These are phyloP conservation scores for Spergularia marina DNA, from an alignment of 148 eudicot species.

Conservation along the genomic window DNA sequence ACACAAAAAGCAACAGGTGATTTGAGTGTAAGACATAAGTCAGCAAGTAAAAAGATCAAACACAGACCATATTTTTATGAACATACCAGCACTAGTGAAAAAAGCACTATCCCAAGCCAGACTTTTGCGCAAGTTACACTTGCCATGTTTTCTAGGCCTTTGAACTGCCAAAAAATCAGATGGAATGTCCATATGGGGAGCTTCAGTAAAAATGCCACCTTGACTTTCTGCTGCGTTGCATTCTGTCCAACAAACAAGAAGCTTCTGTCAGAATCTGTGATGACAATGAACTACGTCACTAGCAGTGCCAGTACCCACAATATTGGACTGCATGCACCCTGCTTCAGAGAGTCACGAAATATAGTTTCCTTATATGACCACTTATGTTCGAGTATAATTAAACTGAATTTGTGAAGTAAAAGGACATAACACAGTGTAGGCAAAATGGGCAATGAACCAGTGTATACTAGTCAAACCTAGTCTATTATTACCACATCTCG, in stretches of 20 bases:
- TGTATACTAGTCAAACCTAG: not conserved
- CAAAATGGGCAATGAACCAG: not conserved
- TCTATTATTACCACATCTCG: not conserved
- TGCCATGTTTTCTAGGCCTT: constrained; percentile 39
- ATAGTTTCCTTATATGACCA: too few relatives aligned
- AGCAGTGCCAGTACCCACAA: not conserved
- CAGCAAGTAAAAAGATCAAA: not conserved
- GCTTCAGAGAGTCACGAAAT: too few relatives aligned
- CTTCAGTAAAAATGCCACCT: constrained; percentile 18
- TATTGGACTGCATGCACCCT: not conserved
- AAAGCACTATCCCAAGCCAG: constrained; percentile 98
- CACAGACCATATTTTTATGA: constrained; percentile 1
- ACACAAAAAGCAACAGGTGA: constrained; percentile 9
- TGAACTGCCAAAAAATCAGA: constrained; percentile 40
- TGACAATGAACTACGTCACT: not conserved
- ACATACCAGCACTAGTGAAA: constrained; percentile 79
- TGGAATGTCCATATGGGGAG: constrained; percentile 34
- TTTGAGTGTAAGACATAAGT: constrained; percentile 11
- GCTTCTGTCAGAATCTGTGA: not conserved
- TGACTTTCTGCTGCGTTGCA: constrained; percentile 20
- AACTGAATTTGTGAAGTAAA: not conserved
- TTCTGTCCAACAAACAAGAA: constrained; percentile 23
- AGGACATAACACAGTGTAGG: not conserved
- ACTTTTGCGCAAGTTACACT: constrained; percentile 83
- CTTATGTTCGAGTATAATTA: too few relatives aligned